These are phyloP conservation scores for Amborella trichopoda DNA, from an alignment of 164 flowering plant genomes.

Conservation along the genomic window DNA sequence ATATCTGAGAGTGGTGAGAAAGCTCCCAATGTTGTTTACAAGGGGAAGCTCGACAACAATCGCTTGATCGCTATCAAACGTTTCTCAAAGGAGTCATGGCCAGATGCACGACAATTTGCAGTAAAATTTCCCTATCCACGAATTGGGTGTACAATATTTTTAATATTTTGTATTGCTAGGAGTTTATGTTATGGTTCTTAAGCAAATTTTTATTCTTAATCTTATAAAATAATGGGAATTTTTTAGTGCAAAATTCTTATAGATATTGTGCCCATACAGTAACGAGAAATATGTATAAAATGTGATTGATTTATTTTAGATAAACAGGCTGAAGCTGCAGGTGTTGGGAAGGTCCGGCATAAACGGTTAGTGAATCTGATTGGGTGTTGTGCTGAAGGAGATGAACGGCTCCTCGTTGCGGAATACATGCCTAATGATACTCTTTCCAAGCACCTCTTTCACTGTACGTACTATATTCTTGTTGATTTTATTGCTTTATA, in stretches of 20 bases:
- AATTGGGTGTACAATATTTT: too few species aligned
- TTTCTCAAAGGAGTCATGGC: slow-evolving; percentile 72
- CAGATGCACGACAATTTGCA: slow-evolving; percentile 63
- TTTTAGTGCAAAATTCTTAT: too few species aligned
- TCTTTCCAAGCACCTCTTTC: slow-evolving; percentile 82
- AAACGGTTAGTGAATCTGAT: slow-evolving; percentile 69
- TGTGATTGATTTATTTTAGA: not conserved
- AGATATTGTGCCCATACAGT: too few species aligned
- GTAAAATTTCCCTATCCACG: slow-evolving; percentile 19
- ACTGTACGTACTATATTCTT: slow-evolving; percentile 29
- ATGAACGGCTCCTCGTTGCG: slow-evolving; percentile 75
- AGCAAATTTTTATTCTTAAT: too few species aligned
- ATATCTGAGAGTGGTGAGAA: slow-evolving; percentile 86
- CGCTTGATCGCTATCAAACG: slow-evolving; percentile 59
- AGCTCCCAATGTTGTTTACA: slow-evolving; percentile 75
- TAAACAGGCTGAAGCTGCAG: slow-evolving; percentile 58
- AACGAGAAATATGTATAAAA: too few species aligned
- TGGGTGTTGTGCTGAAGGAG: slow-evolving; percentile 84
- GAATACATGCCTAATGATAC: slow-evolving; percentile 88
- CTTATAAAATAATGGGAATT: too few species aligned
- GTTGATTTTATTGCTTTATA: not conserved
- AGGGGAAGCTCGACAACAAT: slow-evolving; percentile 41
- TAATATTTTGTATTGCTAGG: too few species aligned
- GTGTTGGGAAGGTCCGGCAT: slow-evolving; percentile 66
- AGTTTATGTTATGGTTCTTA: too few species aligned